Conservation (phyloP, 768 basidiomycete species). For the Tephrocybe sp. region DNA sequence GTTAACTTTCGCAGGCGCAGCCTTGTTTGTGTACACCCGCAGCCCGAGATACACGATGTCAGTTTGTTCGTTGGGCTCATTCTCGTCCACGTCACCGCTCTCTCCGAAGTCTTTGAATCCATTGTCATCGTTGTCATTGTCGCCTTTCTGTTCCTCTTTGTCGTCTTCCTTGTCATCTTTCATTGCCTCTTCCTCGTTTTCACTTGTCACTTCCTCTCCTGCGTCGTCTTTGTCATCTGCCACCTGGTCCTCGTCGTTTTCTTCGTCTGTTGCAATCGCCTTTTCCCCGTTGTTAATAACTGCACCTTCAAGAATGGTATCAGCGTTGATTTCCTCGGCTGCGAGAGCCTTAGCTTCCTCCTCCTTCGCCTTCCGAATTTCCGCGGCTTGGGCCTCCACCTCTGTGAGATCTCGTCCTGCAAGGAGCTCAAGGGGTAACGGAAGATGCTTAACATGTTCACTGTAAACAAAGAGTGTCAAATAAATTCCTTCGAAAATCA, state of each 20-base stretch:
- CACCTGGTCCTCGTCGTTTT: not conserved
- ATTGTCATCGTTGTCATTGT: not conserved
- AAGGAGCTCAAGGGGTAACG: conserved; percentile 25
- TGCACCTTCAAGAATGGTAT: not conserved
- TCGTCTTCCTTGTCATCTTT: not conserved
- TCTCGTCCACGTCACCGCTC: too few relatives aligned
- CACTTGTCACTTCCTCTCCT: not conserved
- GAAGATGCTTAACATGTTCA: conserved; percentile 15
- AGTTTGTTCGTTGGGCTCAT: conserved; percentile 7
- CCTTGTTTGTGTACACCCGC: conserved; percentile 38
- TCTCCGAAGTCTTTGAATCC: not conserved
- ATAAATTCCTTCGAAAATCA: too few relatives aligned
- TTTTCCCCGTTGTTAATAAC: too few relatives aligned
- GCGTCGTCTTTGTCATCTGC: not conserved
- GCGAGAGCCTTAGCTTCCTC: not conserved
- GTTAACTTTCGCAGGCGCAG: conserved; percentile 24
- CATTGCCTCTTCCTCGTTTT: not conserved
- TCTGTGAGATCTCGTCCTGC: conserved; percentile 30
- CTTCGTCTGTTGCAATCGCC: too few relatives aligned
- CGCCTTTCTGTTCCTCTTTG: not conserved
- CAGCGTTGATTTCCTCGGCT: not conserved
- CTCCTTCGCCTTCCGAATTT: not conserved
- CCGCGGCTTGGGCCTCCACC: conserved; percentile 20
- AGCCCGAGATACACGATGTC: conserved; percentile 31
- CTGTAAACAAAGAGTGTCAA: conserved; percentile 9